Evolutionary conservation across 164 flowering plant species (phyloP).

Genomic region (Hamamelis virginiana): DNA sequence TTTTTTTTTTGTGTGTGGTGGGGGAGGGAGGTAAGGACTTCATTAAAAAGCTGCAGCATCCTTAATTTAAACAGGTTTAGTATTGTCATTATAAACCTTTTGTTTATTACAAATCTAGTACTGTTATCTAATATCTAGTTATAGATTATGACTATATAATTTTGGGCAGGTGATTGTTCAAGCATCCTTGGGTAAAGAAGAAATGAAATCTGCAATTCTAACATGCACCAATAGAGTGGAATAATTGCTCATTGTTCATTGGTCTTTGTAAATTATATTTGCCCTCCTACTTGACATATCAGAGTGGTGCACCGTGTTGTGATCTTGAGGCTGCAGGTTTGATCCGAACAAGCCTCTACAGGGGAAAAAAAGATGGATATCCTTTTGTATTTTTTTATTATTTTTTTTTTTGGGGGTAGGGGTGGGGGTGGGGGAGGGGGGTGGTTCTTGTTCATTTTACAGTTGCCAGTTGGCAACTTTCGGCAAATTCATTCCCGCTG

Average conservation of each 20-base stretch:
- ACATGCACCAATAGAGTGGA: slow-evolving; percentile 70
- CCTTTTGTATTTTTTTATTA: too few species aligned
- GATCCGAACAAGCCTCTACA: neutral
- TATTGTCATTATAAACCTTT: neutral
- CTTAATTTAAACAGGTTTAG: neutral
- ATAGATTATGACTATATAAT: neutral
- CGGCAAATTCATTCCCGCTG: neutral
- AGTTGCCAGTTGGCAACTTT: neutral
- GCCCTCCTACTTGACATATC: neutral
- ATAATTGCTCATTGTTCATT: slow-evolving; percentile 16
- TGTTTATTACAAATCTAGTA: neutral
- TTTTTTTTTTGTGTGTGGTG: too few species aligned
- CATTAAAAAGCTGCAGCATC: too few species aligned
- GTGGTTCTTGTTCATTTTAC: neutral
- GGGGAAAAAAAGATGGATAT: neutral
- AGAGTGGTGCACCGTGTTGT: neutral
- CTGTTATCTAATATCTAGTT: neutral
- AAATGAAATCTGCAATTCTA: slow-evolving; percentile 72
- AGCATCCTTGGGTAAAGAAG: slow-evolving; percentile 76
- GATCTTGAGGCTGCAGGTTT: neutral
- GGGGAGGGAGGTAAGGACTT: too few species aligned
- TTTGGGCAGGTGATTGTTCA: slow-evolving; percentile 64
- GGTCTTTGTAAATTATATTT: slow-evolving; percentile 6
- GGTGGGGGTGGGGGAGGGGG: too few species aligned
- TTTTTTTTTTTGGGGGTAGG: too few species aligned